Percentiles rank a stretch among this genome's conserved stretches.
phyloP scores from a whole-genome alignment of 345 rosid species.

The Melaleuca quinquenervia region DNA sequence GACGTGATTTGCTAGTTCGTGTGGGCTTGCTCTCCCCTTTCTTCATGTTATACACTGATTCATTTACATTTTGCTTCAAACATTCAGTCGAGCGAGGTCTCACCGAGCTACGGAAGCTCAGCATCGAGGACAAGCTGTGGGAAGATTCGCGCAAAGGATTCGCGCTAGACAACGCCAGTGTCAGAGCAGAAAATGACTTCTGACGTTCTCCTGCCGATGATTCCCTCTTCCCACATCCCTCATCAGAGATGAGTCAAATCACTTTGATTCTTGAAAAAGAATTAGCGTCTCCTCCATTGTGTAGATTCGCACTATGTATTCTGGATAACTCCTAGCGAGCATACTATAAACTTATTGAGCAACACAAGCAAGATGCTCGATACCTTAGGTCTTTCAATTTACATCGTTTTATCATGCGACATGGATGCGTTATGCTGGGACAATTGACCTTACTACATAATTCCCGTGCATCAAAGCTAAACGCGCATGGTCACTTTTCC shows the following conservation, averaged over 20 bases:
- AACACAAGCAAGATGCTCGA: neutral
- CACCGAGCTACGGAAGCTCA: constrained; percentile 63
- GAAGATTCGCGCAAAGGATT: constrained; percentile 47
- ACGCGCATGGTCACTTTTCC: neutral
- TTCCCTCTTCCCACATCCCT: neutral
- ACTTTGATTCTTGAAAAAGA: neutral
- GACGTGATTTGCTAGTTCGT: neutral
- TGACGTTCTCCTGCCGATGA: neutral
- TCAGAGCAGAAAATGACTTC: constrained; percentile 22
- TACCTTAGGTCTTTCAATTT: too few relatives aligned
- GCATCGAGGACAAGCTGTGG: constrained; percentile 74
- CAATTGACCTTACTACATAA: neutral
- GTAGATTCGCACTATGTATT: neutral
- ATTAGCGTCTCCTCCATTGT: neutral
- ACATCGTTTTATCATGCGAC: neutral
- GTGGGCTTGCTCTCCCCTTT: neutral
- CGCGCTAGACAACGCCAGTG: constrained; percentile 15
- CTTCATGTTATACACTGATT: neutral
- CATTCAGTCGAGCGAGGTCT: constrained; percentile 72
- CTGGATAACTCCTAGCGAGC: neutral
- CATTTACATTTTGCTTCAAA: neutral
- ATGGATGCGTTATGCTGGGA: neutral
- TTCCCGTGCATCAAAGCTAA: neutral
- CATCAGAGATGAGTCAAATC: neutral
- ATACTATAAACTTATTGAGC: neutral